These are phyloP conservation scores for Alternaria arbusti DNA, from an alignment of 2,329 filamentous ascomycete genomes.

Conservation along the genomic window DNA sequence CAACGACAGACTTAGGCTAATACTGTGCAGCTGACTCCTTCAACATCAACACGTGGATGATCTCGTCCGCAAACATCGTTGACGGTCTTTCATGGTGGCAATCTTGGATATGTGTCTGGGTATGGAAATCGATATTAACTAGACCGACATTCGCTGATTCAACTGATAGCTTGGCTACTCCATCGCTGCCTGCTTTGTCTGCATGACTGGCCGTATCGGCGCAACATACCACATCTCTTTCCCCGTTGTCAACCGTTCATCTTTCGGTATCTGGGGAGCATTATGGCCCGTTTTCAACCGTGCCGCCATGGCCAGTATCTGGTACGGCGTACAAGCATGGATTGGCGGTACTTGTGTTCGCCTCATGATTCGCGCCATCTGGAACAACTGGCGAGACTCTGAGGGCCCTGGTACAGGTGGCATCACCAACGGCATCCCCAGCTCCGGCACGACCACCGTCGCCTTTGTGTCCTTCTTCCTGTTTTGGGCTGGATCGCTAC, in stretches of 20 bases:
- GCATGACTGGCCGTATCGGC: slow-evolving; percentile 80
- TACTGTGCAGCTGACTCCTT: slow-evolving; percentile 49
- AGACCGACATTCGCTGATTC: slow-evolving; percentile 3
- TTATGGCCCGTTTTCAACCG: slow-evolving; percentile 90
- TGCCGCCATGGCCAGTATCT: slow-evolving; percentile 85
- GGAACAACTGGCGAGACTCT: slow-evolving; percentile 67
- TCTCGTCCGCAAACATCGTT: slow-evolving; percentile 81
- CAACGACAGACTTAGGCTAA: slow-evolving; percentile 13
- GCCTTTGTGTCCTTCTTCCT: slow-evolving; percentile 84
- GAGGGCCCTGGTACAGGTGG: slow-evolving; percentile 38
- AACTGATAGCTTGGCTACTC: slow-evolving; percentile 68
- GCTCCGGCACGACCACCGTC: slow-evolving; percentile 74
- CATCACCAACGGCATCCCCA: slow-evolving; percentile 71
- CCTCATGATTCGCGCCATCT: slow-evolving; percentile 87
- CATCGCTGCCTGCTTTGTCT: slow-evolving; percentile 73
- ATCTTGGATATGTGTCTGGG: slow-evolving; percentile 76
- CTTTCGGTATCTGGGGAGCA: slow-evolving; percentile 88
- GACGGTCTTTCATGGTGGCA: slow-evolving; percentile 89
- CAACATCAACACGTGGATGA: slow-evolving; percentile 85
- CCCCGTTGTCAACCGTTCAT: slow-evolving; percentile 77
- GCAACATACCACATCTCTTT: slow-evolving; percentile 90
- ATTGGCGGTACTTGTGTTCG: slow-evolving; percentile 84
- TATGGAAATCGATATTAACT: slow-evolving; percentile 4
- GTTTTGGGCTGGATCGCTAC: slow-evolving; percentile 82
- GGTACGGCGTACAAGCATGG: slow-evolving; percentile 86